Conservation (phyloP, 208 protist genomes). For the Trypanosoma conorhini region DNA sequence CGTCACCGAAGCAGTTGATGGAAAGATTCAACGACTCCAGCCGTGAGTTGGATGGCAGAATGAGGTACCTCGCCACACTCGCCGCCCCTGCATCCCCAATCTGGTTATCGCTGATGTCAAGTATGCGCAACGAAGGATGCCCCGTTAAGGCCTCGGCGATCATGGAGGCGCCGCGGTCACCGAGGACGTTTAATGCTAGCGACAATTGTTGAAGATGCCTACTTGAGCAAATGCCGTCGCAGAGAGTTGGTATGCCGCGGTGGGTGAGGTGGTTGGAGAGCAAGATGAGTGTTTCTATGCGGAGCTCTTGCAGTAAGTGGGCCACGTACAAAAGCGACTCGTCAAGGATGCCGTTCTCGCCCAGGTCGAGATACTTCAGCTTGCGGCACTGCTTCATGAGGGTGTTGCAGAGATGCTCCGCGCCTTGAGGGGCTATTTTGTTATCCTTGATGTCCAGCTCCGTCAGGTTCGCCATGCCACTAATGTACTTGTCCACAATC, state of each 20-base stretch:
- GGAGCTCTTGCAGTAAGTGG: slow-evolving; percentile 44
- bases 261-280: slow-evolving; percentile 82
- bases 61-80: slow-evolving; percentile 56
- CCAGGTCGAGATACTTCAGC: slow-evolving; percentile 77
- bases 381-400: slow-evolving; percentile 58
- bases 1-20: slow-evolving; percentile 76
- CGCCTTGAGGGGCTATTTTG: slow-evolving; percentile 64
- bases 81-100: slow-evolving; percentile 75
- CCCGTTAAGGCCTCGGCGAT: slow-evolving; percentile 50
- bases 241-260: slow-evolving; percentile 69
- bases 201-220: slow-evolving; percentile 55
- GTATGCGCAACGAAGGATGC: slow-evolving; percentile 51
- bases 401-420: slow-evolving; percentile 57
- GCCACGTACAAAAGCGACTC: slow-evolving; percentile 64
- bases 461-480: slow-evolving; percentile 57
- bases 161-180: slow-evolving; percentile 54
- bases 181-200: slow-evolving; percentile 79
- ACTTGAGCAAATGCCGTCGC: slow-evolving; percentile 63
- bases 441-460: slow-evolving; percentile 87
- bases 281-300: slow-evolving; percentile 62
- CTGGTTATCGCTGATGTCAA: slow-evolving; percentile 85
- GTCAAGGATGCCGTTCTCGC: slow-evolving; percentile 84
- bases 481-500: slow-evolving; percentile 53
- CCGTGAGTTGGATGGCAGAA: slow-evolving; percentile 44
- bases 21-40: slow-evolving; percentile 73